Base-by-base conservation (phyloP, 495 filamentous ascomycete genomes). In the Talaromyces stipitatus region DNA sequence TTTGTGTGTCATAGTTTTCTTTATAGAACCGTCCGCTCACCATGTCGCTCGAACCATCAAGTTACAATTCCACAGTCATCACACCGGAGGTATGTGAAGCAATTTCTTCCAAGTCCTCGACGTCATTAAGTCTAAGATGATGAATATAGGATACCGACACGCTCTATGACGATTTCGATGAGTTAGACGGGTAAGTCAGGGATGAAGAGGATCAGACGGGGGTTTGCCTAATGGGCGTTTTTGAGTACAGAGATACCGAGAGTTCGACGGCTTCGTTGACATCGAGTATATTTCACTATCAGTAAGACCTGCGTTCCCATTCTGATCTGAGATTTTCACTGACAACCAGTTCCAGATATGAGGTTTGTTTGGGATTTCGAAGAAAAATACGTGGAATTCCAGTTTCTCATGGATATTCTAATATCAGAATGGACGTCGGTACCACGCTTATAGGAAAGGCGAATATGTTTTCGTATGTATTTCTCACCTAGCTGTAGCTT, bases 201-300 rank as follows among this genome's bases (percentile, higher is more conserved):
- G 4, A 18, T 9, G 33, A 38, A 16, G 2, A 16, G n/a, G 6
- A 22, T 22, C 9, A 26, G 22, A 47, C 24, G n/a, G n/a, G n/a
- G n/a, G n/a, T n/a, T n/a, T n/a, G n/a, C n/a, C 43, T 47, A 47
- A 47, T 47, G 18, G 22, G 9, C 14, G n/a, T 23, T 22, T 43
- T 5, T 3, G 22, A 23, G n/a, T n/a, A 47, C 52, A 54, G 52
- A 41, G 52, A 54, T 4, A 24, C 22, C 22, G n/a, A 8, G 10
- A 54, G 52, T 29, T 54, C 52, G 30, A 54, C 27, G 7, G 26
- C 26, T n/a, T 66, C 64, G 16, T 54, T 66, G 20, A 62, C 72
- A 1, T 76, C 73, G 3, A 74, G 68, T 54, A 66, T 73, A 1
- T 61, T 72, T 46, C 69, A 76, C 48, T 78, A 77, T 50, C 68